Base-by-base conservation (phyloP, 495 filamentous ascomycete genomes). In the Lophiotrema nucula region DNA sequence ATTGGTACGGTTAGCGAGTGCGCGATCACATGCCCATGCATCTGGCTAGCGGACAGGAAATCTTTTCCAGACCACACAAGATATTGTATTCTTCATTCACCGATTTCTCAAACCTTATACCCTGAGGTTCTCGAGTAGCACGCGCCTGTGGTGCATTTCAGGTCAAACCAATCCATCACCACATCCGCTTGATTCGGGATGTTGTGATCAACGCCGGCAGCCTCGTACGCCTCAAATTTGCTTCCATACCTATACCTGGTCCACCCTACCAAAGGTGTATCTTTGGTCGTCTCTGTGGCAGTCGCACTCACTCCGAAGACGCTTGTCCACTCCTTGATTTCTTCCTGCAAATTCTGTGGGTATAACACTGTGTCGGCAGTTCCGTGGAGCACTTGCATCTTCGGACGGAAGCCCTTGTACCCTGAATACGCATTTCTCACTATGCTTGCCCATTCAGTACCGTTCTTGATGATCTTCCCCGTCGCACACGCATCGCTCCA, bases 401-500 rank as follows among this genome's bases (percentile, higher is more conserved):
- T 76, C 0, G 83, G 82, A 6, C 79, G 63, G 18, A 67, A 55
- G 2, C 83, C 83, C 0, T 59, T 72, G 66, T 83, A 82, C 0
- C 79, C 80, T 0, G 81, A 75, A 56, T 83, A 81, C 57, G 79
- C 74, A 48, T 74, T 76, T 16, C 71, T 43, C 2, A 80, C 81
- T 52, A 80, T 72, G 16, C 65, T 62, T 6, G 73, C 77, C 82
- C 81, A 84, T 55, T 81, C 56, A 59, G 76, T 60, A 13, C 75
- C 68, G 1, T 79, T 77, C 38, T 66, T 65, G 63, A 78, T 68
- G 18, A 71, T 49, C 11, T 81, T 62, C 47, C 81, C 82, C 43
- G 75, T 70, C 2, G 80, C 74, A 59, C 82, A 84, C 5, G 76
- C 79, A 59, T 75, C 72, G 73, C 81, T 80, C 77, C 81, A 83